Evolutionary conservation across 352 stramenopile genomes (phyloP).

Genomic region (Plasmopara viticola): DNA sequence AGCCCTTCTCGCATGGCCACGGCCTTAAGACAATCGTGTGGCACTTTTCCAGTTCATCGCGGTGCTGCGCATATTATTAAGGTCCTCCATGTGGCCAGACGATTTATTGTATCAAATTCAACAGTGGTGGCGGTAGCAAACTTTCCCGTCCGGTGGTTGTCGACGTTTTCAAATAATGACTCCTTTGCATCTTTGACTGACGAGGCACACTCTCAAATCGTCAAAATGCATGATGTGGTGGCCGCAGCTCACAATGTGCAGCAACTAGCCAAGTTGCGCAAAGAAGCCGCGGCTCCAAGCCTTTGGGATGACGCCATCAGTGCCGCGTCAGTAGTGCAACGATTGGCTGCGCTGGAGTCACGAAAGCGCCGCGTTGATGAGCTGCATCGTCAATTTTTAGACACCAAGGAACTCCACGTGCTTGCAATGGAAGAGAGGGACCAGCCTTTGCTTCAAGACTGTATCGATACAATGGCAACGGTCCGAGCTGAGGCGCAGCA

Average conservation of each 20-base stretch:
- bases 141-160: constrained; percentile 11
- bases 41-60: not conserved
- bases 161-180: constrained; percentile 22
- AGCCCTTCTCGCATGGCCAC: too few species aligned
- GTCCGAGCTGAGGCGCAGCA: constrained; percentile 39
- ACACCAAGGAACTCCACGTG: constrained; percentile 55
- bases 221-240: constrained; percentile 47
- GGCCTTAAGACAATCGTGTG: too few species aligned
- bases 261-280: constrained; percentile 36
- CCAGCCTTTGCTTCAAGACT: constrained; percentile 42
- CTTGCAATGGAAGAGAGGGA: constrained; percentile 62
- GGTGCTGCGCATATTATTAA: not conserved
- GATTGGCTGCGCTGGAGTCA: constrained; percentile 49
- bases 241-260: constrained; percentile 28
- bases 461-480: constrained; percentile 31
- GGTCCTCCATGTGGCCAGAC: not conserved
- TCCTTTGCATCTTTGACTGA: constrained; percentile 35
- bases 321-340: constrained; percentile 51
- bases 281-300: constrained; percentile 32
- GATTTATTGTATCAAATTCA: not conserved
- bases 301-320: constrained; percentile 62
- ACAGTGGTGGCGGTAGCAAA: not conserved
- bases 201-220: constrained; percentile 35
- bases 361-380: constrained; percentile 32
- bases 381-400: constrained; percentile 41